Evolutionary conservation across 2,329 filamentous ascomycete genomes (phyloP).

Genomic region (Penicillium sp.): DNA sequence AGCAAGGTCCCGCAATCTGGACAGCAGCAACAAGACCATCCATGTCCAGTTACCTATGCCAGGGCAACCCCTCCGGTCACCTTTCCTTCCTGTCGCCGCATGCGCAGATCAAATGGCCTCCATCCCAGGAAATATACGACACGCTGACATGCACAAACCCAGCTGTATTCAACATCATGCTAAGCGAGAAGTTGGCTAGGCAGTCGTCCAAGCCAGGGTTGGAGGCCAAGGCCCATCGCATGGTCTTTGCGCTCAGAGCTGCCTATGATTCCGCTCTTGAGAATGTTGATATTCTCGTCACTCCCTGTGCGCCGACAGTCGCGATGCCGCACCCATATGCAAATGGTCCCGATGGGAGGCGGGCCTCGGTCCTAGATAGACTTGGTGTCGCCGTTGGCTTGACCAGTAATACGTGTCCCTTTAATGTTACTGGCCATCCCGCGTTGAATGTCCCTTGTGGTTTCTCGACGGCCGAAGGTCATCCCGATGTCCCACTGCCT

Average conservation of each 20-base stretch:
- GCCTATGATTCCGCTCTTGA: slow-evolving; percentile 49
- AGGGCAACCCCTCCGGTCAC: slow-evolving; percentile 31
- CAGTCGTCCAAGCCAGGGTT: slow-evolving; percentile 29
- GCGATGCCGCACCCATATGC: slow-evolving; percentile 43
- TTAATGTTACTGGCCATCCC: slow-evolving; percentile 53
- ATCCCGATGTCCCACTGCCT: slow-evolving; percentile 38
- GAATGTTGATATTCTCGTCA: slow-evolving; percentile 50
- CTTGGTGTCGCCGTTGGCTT: slow-evolving; percentile 46
- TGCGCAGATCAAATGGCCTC: slow-evolving; percentile 33
- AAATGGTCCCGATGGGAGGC: slow-evolving; percentile 11
- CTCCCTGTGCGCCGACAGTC: slow-evolving; percentile 49
- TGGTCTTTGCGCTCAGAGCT: slow-evolving; percentile 47
- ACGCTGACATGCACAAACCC: slow-evolving; percentile 46
- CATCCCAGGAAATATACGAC: slow-evolving; percentile 45
- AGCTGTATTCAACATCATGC: slow-evolving; percentile 45
- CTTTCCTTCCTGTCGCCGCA: slow-evolving; percentile 35
- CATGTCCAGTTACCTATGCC: slow-evolving; percentile 33
- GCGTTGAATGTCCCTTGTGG: slow-evolving; percentile 49
- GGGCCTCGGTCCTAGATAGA: slow-evolving; percentile 37
- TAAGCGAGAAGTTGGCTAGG: slow-evolving; percentile 37
- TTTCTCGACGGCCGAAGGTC: slow-evolving; percentile 7
- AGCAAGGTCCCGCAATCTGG: slow-evolving; percentile 47
- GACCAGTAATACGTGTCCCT: slow-evolving; percentile 47
- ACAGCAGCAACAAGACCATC: slow-evolving; percentile 39
- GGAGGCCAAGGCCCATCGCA: slow-evolving; percentile 48